Conservation (phyloP, 1,284 basidiomycete genomes). For the Cryptococcus sp. region DNA sequence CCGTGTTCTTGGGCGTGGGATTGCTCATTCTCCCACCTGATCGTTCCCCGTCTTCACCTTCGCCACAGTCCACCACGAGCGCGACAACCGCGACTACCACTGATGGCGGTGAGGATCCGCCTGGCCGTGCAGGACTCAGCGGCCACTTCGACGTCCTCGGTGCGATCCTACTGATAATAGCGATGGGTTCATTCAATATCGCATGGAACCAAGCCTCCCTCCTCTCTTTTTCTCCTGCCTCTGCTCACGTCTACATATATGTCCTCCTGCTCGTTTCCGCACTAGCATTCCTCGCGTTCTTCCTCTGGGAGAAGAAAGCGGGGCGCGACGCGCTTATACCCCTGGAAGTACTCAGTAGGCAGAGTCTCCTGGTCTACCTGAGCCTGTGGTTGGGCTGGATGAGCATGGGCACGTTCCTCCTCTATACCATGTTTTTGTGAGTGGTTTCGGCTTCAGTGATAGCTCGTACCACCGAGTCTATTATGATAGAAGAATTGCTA, state of each 20-base stretch:
- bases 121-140: background rate
- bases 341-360: slow-evolving; percentile 22
- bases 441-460: no score
- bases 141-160: slow-evolving; percentile 29
- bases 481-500: no score
- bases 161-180: slow-evolving; percentile 21
- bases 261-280: slow-evolving; percentile 30
- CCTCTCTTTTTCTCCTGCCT: slow-evolving; percentile 30
- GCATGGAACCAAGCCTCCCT: slow-evolving; percentile 39
- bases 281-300: slow-evolving; percentile 25
- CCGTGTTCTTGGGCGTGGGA: slow-evolving; percentile 20
- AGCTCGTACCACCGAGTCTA: no score
- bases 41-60: slow-evolving; percentile 1
- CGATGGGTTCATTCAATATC: slow-evolving; percentile 39
- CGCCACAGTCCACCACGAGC: slow-evolving; percentile 1
- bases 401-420: slow-evolving; percentile 35
- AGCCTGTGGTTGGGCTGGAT: slow-evolving; percentile 38
- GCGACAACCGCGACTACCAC: no score
- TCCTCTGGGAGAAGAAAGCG: slow-evolving; percentile 26
- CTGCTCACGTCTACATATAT: slow-evolving; percentile 31
- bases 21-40: slow-evolving; percentile 27
- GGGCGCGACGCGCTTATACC: slow-evolving; percentile 34
- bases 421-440: slow-evolving; percentile 27
- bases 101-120: background rate
- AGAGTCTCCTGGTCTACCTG: slow-evolving; percentile 29